Evolutionary conservation across 2,329 filamentous ascomycete species (phyloP), one percentile per base, ranked within the genome.

Genomic region (Xenoacremonium recifei): DNA sequence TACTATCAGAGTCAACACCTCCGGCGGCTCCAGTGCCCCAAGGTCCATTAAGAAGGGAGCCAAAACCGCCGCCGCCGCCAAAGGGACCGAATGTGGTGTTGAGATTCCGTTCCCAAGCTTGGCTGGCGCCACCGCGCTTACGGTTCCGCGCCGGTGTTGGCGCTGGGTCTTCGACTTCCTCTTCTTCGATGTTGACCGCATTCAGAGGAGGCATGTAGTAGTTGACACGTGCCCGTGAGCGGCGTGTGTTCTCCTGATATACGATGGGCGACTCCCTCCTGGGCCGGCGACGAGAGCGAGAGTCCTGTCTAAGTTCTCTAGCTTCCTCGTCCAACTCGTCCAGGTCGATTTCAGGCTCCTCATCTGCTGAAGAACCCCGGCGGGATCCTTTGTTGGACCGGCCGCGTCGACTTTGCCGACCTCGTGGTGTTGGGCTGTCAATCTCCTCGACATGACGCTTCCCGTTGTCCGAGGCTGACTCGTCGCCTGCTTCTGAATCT

Each of bases 41-140:
- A 5, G 87, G 84, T 1, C 88, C 89, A 47, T 75, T 82, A 41
- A 92, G 77, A 11, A 93, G 73, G 13, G 89, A 80, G 21, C 83
- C 77, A 31, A 77, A 77, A 25, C 88, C 88, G 32, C 84, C 82
- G 34, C 87, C 87, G 31, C 93, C 90, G 44, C 90, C 93, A 65
- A 99, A 97, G 3, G 93, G 93, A 7, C 93, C 93, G 60, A 85
- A 89, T 1, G 90, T 95, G 17, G 89, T 90, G 66, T 95, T 92
- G 21, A 97, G 75, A 43, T 79, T 88, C 37, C 90, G 85, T 60
- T 92, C 89, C 83, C 84, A 89, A 32, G 68, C 69, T 10, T 72
- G 70, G 21, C 72, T 77, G 27, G 76, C 82, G 37, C 75, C 79
- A 42, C 72, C 77, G 34, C 81, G 77, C 35, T 86, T 81, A 50